A percentile compares a stretch with the other conserved stretches of the same genome.
Evolutionary conservation across 2,329 filamentous ascomycete genomes (phyloP).

Genomic region (Cylindrodendrum hubeiense): DNA sequence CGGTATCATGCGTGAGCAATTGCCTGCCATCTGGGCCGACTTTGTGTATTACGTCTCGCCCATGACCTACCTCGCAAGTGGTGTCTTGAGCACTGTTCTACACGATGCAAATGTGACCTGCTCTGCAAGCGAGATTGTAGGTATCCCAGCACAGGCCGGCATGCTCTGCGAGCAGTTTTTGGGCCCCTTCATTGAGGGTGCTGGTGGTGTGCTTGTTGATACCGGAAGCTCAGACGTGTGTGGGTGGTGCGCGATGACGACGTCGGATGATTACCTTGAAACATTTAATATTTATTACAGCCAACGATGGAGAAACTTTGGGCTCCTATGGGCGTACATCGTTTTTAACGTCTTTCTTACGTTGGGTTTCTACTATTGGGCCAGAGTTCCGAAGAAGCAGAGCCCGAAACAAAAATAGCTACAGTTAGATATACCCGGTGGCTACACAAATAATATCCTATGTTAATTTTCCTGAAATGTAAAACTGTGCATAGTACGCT

Average conservation of each 20-base stretch:
- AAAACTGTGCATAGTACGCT: too few species aligned
- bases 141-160: slow-evolving; percentile 68
- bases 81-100: slow-evolving; percentile 72
- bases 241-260: slow-evolving; percentile 13
- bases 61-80: slow-evolving; percentile 77
- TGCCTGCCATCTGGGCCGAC: slow-evolving; percentile 77
- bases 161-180: too few species aligned
- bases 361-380: too few species aligned
- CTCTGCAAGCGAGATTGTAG: slow-evolving; percentile 70
- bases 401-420: too few species aligned
- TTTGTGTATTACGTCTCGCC: slow-evolving; percentile 80
- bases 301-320: slow-evolving; percentile 23
- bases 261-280: slow-evolving; percentile 3
- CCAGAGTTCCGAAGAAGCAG: too few species aligned
- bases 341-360: slow-evolving; percentile 17
- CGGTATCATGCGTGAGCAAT: slow-evolving; percentile 65
- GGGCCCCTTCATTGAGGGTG: too few species aligned
- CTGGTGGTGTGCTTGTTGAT: too few species aligned
- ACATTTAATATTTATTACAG: slow-evolving; percentile 10
- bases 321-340: slow-evolving; percentile 21
- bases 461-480: too few species aligned
- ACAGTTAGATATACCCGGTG: too few species aligned
- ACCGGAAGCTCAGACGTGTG: too few species aligned
- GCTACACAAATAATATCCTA: too few species aligned
- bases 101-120: slow-evolving; percentile 71